Conservation (phyloP, 2,329 filamentous ascomycete species). For the Penicillium sp. region DNA sequence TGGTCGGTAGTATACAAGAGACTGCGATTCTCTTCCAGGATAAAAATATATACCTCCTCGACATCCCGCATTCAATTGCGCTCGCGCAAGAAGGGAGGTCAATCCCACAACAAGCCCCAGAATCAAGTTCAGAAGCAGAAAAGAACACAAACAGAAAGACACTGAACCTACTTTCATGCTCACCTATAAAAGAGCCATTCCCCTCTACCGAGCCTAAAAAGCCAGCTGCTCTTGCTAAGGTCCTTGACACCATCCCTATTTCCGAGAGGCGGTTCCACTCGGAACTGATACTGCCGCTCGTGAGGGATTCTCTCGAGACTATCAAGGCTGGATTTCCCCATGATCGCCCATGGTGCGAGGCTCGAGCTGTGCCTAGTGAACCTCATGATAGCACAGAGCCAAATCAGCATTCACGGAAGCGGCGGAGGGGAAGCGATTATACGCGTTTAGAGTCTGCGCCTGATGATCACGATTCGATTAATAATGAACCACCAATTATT, state of each 20-base stretch:
- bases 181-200: constrained; percentile 49
- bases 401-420: neutral
- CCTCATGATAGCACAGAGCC: neutral
- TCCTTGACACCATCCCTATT: constrained; percentile 36
- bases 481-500: constrained; percentile 29
- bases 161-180: constrained; percentile 44
- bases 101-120: neutral
- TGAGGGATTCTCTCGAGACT: constrained; percentile 40
- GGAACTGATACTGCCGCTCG: constrained; percentile 26
- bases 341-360: constrained; percentile 35
- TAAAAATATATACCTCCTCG: constrained; percentile 51
- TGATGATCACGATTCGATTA: neutral
- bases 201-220: constrained; percentile 51
- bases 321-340: constrained; percentile 20
- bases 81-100: constrained; percentile 50
- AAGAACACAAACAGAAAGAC: neutral
- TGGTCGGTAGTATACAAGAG: neutral
- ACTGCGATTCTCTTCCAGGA: constrained; percentile 51
- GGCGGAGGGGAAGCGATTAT: neutral
- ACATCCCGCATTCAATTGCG: constrained; percentile 58
- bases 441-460: neutral
- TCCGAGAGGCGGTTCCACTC: constrained; percentile 33
- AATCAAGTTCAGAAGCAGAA: neutral
- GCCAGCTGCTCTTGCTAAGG: constrained; percentile 40
- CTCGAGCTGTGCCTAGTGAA: constrained; percentile 14